phyloP scores from a whole-genome alignment of 148 eudicot genomes.

The Spergularia bocconei region DNA sequence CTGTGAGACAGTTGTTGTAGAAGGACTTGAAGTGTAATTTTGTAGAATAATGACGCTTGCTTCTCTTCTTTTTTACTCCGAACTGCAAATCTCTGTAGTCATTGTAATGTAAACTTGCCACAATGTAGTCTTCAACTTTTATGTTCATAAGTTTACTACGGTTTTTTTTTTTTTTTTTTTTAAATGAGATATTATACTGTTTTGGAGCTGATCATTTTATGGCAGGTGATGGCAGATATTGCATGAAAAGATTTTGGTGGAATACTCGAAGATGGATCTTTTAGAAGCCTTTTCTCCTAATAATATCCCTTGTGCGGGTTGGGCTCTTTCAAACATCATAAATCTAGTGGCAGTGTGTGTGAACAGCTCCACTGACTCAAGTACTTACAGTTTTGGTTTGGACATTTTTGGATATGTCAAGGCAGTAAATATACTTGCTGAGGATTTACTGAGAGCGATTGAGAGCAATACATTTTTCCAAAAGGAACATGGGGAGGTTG shows the following conservation, averaged over 20 bases:
- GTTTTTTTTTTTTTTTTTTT: neutral
- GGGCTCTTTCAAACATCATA: conserved; percentile 80
- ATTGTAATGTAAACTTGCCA: neutral
- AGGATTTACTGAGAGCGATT: conserved; percentile 47
- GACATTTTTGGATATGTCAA: conserved; percentile 57
- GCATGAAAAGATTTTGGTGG: conserved; percentile 54
- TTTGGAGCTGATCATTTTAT: conserved; percentile 67
- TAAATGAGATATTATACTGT: conserved; percentile 2
- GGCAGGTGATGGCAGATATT: conserved; percentile 98
- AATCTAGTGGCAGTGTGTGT: conserved; percentile 58
- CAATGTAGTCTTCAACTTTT: neutral
- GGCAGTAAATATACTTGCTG: conserved; percentile 56
- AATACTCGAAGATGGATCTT: conserved; percentile 54
- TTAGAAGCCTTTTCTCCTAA: conserved; percentile 30
- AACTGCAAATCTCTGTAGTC: neutral
- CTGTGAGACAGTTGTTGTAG: neutral
- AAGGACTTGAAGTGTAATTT: neutral
- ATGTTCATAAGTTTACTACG: neutral
- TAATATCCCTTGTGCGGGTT: conserved; percentile 63
- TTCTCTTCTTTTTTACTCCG: neutral
- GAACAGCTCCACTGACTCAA: conserved; percentile 34
- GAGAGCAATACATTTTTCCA: conserved; percentile 39
- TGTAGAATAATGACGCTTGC: neutral
- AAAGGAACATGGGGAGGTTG: conserved; percentile 34
- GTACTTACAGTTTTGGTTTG: conserved; percentile 52